These are phyloP conservation scores for Tylopilus sp. DNA, from an alignment of 768 basidiomycete species.

Conservation along the genomic window DNA sequence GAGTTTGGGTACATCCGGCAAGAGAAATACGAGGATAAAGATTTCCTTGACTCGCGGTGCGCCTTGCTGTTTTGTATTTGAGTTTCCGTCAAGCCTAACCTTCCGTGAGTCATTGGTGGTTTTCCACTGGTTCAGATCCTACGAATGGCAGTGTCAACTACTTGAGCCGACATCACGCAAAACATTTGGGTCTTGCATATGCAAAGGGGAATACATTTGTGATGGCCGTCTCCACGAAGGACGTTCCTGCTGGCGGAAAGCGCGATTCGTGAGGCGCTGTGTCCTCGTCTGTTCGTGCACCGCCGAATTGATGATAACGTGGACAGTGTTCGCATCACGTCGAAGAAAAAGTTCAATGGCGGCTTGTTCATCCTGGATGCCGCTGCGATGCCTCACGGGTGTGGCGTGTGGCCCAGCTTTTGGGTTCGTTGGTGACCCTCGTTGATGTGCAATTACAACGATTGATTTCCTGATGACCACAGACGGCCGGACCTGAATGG, in stretches of 20 bases:
- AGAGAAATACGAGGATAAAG: constrained; percentile 39
- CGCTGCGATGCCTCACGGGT: constrained; percentile 65
- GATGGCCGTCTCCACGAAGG: constrained; percentile 51
- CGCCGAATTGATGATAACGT: background rate
- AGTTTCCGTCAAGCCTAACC: background rate
- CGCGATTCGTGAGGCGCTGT: constrained; percentile 45
- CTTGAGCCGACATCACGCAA: constrained; percentile 44
- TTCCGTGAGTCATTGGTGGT: constrained; percentile 50
- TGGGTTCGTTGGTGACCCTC: constrained; percentile 33
- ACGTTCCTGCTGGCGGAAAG: constrained; percentile 44
- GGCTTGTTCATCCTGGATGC: constrained; percentile 78
- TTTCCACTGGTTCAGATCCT: constrained; percentile 58
- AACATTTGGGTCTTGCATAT: constrained; percentile 50
- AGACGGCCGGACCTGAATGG: constrained; percentile 52
- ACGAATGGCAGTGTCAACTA: constrained; percentile 70
- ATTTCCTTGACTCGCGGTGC: constrained; percentile 60
- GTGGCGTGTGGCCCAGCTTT: constrained; percentile 58
- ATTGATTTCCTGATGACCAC: background rate
- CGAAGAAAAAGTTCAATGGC: constrained; percentile 51
- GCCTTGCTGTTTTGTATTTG: constrained; percentile 14
- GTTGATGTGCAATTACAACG: background rate
- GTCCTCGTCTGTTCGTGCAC: background rate
- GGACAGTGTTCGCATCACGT: constrained; percentile 60
- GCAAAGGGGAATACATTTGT: constrained; percentile 55
- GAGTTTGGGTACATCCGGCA: constrained; percentile 32